Base-by-base conservation (phyloP, 371 early-diverging fungal genomes). In the Conidiobolus incongruus region DNA sequence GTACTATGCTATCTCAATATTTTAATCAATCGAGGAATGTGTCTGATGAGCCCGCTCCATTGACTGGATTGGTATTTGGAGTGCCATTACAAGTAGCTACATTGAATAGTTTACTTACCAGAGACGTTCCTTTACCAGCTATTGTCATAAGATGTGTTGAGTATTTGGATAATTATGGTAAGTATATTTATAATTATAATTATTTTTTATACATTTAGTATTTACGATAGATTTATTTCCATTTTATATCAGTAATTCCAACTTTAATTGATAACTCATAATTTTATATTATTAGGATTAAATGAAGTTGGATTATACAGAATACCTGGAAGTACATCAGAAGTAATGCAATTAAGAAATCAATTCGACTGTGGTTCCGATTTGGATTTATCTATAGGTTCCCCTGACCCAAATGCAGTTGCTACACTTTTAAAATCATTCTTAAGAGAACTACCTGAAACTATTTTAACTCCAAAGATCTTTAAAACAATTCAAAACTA, bases 221-320 rank as follows among this genome's bases (percentile, higher is more conserved):
- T n/a, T 13, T 30, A n/a, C n/a, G n/a, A n/a, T n/a, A n/a, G n/a
- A n/a, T n/a, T n/a, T n/a, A n/a, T n/a, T n/a, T n/a, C n/a, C n/a
- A n/a, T n/a, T n/a, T n/a, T n/a, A n/a, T n/a, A n/a, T n/a, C n/a
- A n/a, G n/a, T n/a, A n/a, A n/a, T n/a, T n/a, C n/a, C n/a, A n/a
- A n/a, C n/a, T 30, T 7, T 30, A 30, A 7, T 12, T 7, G 12
- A 30, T 30, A 30, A 30, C 12, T 7, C 5, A 30, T 7, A 30
- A n/a, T 12, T 12, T 22, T 24, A 15, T 7, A 24, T 28, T 28
- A 15, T 24, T 41, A 41, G 41, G 41, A n/a, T 29, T 41, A 19
- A 41, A 41, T 41, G 41, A 41, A 20, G 32, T 41, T 31, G 41
- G 41, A 16, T 20, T 41, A 7, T 41, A 41, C 21, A 38, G 41